Conservation (phyloP, 1,139 yeast species). For the Debaryomyces sp. region DNA sequence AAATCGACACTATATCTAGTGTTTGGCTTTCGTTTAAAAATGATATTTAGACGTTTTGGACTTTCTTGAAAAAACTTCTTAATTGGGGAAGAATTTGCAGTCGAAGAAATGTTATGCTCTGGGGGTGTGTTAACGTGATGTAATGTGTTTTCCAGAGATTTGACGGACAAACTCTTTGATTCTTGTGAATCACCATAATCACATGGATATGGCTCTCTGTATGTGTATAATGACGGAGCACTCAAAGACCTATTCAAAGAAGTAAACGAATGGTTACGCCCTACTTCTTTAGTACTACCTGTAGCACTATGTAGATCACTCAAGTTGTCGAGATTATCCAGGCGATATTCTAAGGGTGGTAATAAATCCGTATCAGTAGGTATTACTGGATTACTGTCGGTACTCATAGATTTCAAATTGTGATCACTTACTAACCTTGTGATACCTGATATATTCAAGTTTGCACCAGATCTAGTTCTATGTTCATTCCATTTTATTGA, state of each 20-base stretch:
- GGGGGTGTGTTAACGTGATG: conserved; percentile 16
- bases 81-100: conserved; percentile 32
- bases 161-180: not conserved
- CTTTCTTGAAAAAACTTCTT: conserved; percentile 36
- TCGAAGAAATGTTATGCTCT: conserved; percentile 11
- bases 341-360: conserved; percentile 24
- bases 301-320: conserved; percentile 25
- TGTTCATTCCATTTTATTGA: conserved; percentile 25
- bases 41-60: conserved; percentile 33
- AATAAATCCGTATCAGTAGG: conserved; percentile 12
- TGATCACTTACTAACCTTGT: conserved; percentile 17
- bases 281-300: conserved; percentile 6
- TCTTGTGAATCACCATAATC: not conserved
- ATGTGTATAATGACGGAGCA: conserved; percentile 48
- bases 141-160: conserved; percentile 2
- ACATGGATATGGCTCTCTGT: conserved; percentile 17
- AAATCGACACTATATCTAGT: conserved; percentile 21
- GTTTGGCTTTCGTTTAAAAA: conserved; percentile 26
- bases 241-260: conserved; percentile 35
- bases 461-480: conserved; percentile 27
- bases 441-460: conserved; percentile 14
- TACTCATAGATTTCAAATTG: conserved; percentile 9
- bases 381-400: not conserved
- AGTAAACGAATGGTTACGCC: conserved; percentile 15
- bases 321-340: conserved; percentile 31